These are phyloP conservation scores for Rhodotorula sp. DNA, from an alignment of 1,284 basidiomycete genomes.

Conservation along the genomic window DNA sequence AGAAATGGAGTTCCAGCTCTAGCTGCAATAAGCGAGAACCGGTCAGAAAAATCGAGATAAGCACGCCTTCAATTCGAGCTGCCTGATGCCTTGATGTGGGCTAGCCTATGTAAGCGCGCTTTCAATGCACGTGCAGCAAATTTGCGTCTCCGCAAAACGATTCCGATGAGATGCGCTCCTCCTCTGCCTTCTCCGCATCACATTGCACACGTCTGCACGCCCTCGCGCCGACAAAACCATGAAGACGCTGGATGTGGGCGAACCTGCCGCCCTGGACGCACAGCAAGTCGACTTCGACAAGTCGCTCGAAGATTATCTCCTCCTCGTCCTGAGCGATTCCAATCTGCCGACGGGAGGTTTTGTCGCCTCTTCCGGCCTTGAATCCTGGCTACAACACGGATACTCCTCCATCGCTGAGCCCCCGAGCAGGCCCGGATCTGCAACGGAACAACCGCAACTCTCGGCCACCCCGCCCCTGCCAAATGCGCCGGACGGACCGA, in stretches of 20 bases:
- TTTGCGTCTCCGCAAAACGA: too few relatives aligned
- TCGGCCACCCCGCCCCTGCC: not conserved
- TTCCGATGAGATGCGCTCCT: too few relatives aligned
- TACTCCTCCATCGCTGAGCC: conserved; percentile 56
- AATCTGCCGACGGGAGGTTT: conserved; percentile 87
- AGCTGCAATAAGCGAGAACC: not conserved
- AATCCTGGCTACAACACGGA: conserved; percentile 84
- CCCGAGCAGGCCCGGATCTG: not conserved
- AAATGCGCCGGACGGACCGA: conserved; percentile 45
- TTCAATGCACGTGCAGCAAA: too few relatives aligned
- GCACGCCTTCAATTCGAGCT: too few relatives aligned
- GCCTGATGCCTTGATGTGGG: too few relatives aligned
- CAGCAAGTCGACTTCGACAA: not conserved
- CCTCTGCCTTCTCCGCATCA: not conserved
- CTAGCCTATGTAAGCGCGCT: too few relatives aligned
- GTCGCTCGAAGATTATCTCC: conserved; percentile 30
- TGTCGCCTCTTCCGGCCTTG: conserved; percentile 86
- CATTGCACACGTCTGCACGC: not conserved
- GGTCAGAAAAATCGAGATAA: too few relatives aligned
- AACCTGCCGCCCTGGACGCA: not conserved
- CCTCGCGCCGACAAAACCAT: not conserved
- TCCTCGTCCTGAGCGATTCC: conserved; percentile 36
- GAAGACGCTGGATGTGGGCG: not conserved
- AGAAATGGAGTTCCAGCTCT: conserved; percentile 24
- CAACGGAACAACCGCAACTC: not conserved